Evolutionary conservation across 768 basidiomycete genomes (phyloP).

Genomic region (Leccinum boreale): DNA sequence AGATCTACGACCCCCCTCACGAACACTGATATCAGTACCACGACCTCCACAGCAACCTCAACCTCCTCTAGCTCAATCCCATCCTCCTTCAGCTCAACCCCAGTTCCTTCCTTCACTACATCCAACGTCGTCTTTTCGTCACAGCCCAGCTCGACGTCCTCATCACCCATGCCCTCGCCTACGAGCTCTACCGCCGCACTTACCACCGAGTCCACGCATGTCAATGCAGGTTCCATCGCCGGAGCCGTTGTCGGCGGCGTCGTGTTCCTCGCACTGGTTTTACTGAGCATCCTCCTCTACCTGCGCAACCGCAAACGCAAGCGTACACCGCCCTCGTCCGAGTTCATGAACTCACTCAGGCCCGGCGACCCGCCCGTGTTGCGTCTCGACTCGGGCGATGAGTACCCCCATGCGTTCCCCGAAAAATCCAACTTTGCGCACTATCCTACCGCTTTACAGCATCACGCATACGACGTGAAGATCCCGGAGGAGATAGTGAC

Average conservation of each 20-base stretch:
- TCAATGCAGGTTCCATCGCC: slow-evolving; percentile 45
- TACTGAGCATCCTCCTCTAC: slow-evolving; percentile 36
- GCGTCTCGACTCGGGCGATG: slow-evolving; percentile 25
- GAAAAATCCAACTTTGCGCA: slow-evolving; percentile 15
- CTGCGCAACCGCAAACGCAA: slow-evolving; percentile 39
- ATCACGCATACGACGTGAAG: slow-evolving; percentile 3
- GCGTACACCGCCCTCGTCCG: slow-evolving; percentile 55
- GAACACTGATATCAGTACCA: neutral
- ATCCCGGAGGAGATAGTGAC: slow-evolving; percentile 13
- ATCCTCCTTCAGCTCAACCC: neutral
- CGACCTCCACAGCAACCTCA: neutral
- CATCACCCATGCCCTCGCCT: neutral
- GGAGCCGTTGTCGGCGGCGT: slow-evolving; percentile 53
- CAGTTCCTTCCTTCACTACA: neutral
- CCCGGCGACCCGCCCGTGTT: slow-evolving; percentile 23
- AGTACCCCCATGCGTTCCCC: slow-evolving; percentile 8
- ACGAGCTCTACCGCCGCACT: slow-evolving; percentile 4
- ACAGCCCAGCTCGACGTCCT: neutral
- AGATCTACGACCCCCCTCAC: neutral
- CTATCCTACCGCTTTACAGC: slow-evolving; percentile 7
- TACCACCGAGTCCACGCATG: slow-evolving; percentile 7
- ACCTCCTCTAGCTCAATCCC: neutral
- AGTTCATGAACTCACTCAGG: slow-evolving; percentile 42
- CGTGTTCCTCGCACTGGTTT: slow-evolving; percentile 35
- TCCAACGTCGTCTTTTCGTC: neutral